These are phyloP conservation scores for Gremmenia infestans DNA, from an alignment of 2,329 filamentous ascomycete species.

Conservation along the genomic window DNA sequence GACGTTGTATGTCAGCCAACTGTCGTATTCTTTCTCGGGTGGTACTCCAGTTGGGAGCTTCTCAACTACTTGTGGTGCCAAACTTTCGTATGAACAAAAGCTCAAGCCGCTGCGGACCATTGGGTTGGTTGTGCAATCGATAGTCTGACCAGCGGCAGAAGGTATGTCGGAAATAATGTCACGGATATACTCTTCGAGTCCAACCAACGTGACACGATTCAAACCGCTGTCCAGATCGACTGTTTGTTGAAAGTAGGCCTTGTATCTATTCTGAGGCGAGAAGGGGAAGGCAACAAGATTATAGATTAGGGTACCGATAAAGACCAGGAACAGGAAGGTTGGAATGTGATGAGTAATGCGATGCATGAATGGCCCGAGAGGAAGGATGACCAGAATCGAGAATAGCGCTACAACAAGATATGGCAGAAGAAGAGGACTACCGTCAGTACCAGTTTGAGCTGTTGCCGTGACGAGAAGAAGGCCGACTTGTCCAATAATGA, in stretches of 20 bases:
- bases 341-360: conserved; percentile 81
- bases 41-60: conserved; percentile 37
- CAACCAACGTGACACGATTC: conserved; percentile 65
- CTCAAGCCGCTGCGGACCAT: conserved; percentile 46
- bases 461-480: conserved; percentile 68
- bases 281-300: conserved; percentile 88
- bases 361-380: conserved; percentile 79
- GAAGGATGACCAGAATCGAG: conserved; percentile 67
- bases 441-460: conserved; percentile 80
- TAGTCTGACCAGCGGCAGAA: conserved; percentile 57
- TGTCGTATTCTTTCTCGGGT: conserved; percentile 40
- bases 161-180: conserved; percentile 66
- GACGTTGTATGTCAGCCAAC: conserved; percentile 65
- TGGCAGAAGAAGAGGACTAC: conserved; percentile 64
- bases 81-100: conserved; percentile 68
- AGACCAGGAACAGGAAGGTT: conserved; percentile 67
- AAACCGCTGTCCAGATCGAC: conserved; percentile 70
- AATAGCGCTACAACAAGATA: conserved; percentile 66
- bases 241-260: conserved; percentile 80
- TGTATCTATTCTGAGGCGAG: conserved; percentile 71
- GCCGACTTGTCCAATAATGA: conserved; percentile 71
- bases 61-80: conserved; percentile 59
- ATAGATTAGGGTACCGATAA: conserved; percentile 73
- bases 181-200: conserved; percentile 62
- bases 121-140: conserved; percentile 45